Evolutionary conservation across 1,284 basidiomycete species (phyloP).

Genomic region (Mycena sp.): DNA sequence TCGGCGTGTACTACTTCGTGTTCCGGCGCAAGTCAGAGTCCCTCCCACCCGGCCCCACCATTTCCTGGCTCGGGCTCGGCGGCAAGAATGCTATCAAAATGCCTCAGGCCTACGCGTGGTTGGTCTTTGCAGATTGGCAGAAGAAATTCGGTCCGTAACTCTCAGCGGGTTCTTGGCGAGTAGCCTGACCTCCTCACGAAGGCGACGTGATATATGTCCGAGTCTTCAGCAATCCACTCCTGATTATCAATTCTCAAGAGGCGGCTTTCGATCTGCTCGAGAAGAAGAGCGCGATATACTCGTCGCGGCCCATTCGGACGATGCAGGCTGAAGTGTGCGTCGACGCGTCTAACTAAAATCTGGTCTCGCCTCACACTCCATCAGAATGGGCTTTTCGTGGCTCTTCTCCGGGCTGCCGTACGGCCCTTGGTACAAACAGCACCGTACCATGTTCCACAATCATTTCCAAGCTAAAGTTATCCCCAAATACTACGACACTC

Average conservation of each 20-base stretch:
- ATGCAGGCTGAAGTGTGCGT: constrained; percentile 24
- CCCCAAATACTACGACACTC: constrained; percentile 36
- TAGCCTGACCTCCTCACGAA: not conserved
- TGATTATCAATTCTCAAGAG: constrained; percentile 45
- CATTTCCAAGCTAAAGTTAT: constrained; percentile 41
- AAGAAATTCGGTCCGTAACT: constrained; percentile 11
- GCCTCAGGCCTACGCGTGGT: constrained; percentile 12
- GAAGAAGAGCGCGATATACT: constrained; percentile 46
- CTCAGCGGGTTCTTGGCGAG: not conserved
- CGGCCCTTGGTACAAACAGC: constrained; percentile 43
- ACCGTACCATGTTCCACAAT: constrained; percentile 48
- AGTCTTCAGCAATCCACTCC: constrained; percentile 13
- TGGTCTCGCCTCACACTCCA: not conserved
- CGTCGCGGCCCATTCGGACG: constrained; percentile 39
- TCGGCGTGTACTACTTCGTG: too few species aligned
- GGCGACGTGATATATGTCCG: constrained; percentile 20
- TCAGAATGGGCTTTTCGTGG: constrained; percentile 50
- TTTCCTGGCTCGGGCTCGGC: constrained; percentile 12
- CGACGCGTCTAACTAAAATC: not conserved
- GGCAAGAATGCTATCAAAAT: constrained; percentile 5
- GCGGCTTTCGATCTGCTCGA: constrained; percentile 48
- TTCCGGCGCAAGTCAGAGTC: not conserved
- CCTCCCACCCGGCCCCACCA: constrained; percentile 5
- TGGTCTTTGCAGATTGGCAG: constrained; percentile 13
- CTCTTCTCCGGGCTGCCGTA: constrained; percentile 50